Evolutionary conservation across 192 early-diverging fungal species (phyloP), one percentile per base, ranked within the genome.

Genomic region (Coemansia sp.): DNA sequence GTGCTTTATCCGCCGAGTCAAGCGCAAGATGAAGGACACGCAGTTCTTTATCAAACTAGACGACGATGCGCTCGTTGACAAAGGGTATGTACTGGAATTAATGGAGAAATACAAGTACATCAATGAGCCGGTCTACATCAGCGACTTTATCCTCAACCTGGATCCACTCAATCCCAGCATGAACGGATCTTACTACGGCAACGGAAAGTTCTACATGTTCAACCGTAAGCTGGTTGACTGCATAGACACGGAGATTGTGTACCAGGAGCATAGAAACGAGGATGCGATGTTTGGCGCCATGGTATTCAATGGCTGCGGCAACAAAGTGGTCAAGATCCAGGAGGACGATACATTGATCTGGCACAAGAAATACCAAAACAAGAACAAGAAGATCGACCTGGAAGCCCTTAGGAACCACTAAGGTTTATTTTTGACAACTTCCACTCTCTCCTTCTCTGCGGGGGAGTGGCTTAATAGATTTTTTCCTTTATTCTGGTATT

Each of bases 151-250:
- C 28, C 50, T 58, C 11, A 57, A 62, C 38, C 19, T 62, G 13
- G 72, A 74, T 29, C 0, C 14, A 2, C 13, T 6, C 4, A 65
- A 74, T 44, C 28, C 41, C 14, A 28, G 5, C 20, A 41, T 75
- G 11, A 60, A 65, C 27, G 59, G 48, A 10, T 61, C 31, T 30
- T 57, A 54, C 38, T 69, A 69, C 27, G 73, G 67, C 22, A 75
- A 75, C 28, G 73, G 73, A 25, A 75, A 75, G 42, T 75, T 75
- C 33, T 75, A 75, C 63, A 69, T 75, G 67, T 69, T 75, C 40
- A 75, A 75, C 42, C 58, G 67, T 13, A 53, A 27, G 33, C 59
- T 75, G 38, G 17, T 65, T 4, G 55, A 69, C 28, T 75, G 72
- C 50, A 54, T 69, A 0, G 61, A 68, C 19, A 52, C 62, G 1